phyloP scores from a whole-genome alignment of 805 yeast species.

The Hanseniaspora meyeri region DNA sequence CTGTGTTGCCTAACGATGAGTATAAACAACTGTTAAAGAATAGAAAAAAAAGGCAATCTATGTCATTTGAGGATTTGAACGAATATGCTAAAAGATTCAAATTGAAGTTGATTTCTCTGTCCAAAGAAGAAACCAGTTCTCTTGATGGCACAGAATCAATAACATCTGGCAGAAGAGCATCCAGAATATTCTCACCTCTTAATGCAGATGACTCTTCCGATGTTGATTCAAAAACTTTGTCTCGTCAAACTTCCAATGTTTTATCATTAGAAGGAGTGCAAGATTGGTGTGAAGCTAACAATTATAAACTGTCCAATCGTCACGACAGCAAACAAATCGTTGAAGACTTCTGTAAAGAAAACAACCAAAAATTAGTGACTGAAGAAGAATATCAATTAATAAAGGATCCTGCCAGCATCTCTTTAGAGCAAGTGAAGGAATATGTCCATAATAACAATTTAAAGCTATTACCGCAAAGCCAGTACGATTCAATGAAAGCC shows the following conservation, averaged over 20 bases:
- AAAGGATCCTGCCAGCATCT: neutral
- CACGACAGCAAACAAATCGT: neutral
- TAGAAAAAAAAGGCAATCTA: constrained; percentile 18
- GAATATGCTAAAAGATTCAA: constrained; percentile 29
- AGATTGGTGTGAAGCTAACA: neutral
- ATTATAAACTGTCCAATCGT: neutral
- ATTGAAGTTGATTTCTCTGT: constrained; percentile 26
- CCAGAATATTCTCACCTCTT: neutral
- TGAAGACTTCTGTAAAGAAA: neutral
- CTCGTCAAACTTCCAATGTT: neutral
- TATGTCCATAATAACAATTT: constrained; percentile 9
- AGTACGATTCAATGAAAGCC: constrained; percentile 2
- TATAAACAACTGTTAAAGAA: constrained; percentile 29
- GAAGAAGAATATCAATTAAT: neutral
- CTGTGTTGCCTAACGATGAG: constrained; percentile 36
- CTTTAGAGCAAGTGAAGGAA: constrained; percentile 12
- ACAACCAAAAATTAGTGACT: neutral
- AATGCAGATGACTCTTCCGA: constrained; percentile 4
- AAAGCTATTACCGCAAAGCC: constrained; percentile 6
- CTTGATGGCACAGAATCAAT: neutral
- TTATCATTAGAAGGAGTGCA: neutral
- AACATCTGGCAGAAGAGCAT: neutral
- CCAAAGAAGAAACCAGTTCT: neutral
- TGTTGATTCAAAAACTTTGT: neutral
- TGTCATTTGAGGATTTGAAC: constrained; percentile 26